Evolutionary conservation across 75 land plant genomes (phyloP).

Genomic region (Selaginella tamariscina): DNA sequence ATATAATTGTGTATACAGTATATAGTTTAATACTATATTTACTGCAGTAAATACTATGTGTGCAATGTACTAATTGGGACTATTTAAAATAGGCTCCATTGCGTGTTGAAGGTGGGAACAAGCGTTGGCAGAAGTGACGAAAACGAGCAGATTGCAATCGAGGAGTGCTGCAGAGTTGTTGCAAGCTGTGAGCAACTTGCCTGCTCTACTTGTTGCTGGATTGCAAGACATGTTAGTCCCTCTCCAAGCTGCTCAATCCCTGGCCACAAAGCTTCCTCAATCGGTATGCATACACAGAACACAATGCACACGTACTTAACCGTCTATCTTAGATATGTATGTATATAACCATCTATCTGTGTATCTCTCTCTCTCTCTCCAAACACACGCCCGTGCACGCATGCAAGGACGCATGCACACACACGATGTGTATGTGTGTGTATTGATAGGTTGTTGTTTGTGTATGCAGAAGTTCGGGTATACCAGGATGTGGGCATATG

Average conservation of each 20-base stretch:
- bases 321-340: no score
- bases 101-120: slow-evolving; percentile 87
- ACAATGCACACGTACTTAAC: no score
- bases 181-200: slow-evolving; percentile 42
- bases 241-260: slow-evolving; percentile 48
- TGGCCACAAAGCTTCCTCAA: slow-evolving; percentile 66
- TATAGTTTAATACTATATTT: background rate
- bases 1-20: background rate
- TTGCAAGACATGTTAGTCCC: slow-evolving; percentile 69
- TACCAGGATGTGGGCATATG: slow-evolving; percentile 84
- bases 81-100: slow-evolving; percentile 72
- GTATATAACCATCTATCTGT: no score
- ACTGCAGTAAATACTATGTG: background rate
- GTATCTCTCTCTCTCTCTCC: no score
- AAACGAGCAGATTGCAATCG: slow-evolving; percentile 14
- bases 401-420: no score
- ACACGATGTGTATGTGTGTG: no score
- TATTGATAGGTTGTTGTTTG: background rate
- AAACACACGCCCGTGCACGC: no score
- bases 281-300: slow-evolving; percentile 54
- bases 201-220: slow-evolving; percentile 62
- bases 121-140: slow-evolving; percentile 53
- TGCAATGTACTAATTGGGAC: no score
- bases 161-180: slow-evolving; percentile 48
- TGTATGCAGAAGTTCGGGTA: slow-evolving; percentile 60